Percentiles rank a stretch among this genome's conserved stretches.
Conservation (phyloP, 1,139 yeast species). For the Torulaspora globosa region DNA sequence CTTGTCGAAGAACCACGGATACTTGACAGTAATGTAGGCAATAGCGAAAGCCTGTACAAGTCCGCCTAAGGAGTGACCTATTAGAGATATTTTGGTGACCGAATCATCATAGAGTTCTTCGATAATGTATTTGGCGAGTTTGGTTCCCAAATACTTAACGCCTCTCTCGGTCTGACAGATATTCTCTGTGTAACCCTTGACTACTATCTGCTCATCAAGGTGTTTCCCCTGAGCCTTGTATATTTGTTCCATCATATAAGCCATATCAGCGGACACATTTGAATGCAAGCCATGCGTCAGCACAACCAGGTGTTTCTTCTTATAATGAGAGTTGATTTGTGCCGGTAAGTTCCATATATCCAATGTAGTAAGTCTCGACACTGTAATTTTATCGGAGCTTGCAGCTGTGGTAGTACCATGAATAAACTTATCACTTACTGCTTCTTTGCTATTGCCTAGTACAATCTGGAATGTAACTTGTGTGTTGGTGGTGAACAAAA, state of each 20-base stretch:
- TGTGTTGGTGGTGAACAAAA: conserved; percentile 67
- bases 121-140: conserved; percentile 73
- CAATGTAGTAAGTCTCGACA: conserved; percentile 54
- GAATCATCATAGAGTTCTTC: conserved; percentile 49
- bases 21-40: conserved; percentile 67
- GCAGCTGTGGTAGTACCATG: conserved; percentile 23
- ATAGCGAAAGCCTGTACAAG: conserved; percentile 85
- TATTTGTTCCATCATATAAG: conserved; percentile 75
- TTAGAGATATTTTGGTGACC: conserved; percentile 67
- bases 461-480: conserved; percentile 66
- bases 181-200: conserved; percentile 79
- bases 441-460: conserved; percentile 50
- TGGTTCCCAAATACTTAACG: conserved; percentile 74
- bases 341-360: conserved; percentile 70
- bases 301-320: conserved; percentile 29
- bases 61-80: conserved; percentile 94
- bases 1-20: conserved; percentile 65
- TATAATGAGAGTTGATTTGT: conserved; percentile 37
- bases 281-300: conserved; percentile 92
- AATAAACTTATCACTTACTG: conserved; percentile 33
- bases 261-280: conserved; percentile 83
- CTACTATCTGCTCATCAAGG: conserved; percentile 54
- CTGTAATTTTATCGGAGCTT: conserved; percentile 38
- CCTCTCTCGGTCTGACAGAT: conserved; percentile 91
- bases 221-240: conserved; percentile 49